Evolutionary conservation across 2,329 filamentous ascomycete species (phyloP).

Genomic region (Aspergillus sp.): DNA sequence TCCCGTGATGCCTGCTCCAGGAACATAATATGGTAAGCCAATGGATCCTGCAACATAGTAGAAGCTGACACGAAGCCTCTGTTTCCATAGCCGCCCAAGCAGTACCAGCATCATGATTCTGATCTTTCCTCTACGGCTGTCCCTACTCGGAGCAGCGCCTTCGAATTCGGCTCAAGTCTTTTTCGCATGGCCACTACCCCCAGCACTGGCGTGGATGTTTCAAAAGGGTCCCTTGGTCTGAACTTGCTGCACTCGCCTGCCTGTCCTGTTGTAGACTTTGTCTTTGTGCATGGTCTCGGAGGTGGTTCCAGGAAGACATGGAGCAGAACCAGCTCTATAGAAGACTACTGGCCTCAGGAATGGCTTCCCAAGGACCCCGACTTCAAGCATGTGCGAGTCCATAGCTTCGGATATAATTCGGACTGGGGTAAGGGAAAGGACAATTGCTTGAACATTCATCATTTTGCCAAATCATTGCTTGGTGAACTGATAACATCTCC

Average conservation of each 20-base stretch:
- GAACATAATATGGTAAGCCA: background rate
- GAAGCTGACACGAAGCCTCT: background rate
- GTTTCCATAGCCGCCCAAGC: background rate
- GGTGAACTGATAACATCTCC: slow-evolving; percentile 9
- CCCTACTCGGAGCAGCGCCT: background rate
- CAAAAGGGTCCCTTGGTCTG: slow-evolving; percentile 5
- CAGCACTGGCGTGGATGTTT: background rate
- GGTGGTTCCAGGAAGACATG: slow-evolving; percentile 26
- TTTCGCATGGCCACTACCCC: background rate
- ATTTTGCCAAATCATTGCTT: slow-evolving; percentile 21
- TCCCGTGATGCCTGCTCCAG: too few relatives aligned
- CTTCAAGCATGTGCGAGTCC: slow-evolving; percentile 13
- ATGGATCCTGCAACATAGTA: background rate
- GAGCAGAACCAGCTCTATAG: slow-evolving; percentile 22
- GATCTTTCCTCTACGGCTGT: background rate
- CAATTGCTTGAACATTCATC: slow-evolving; percentile 5
- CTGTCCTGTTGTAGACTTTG: slow-evolving; percentile 11
- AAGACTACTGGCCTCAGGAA: slow-evolving; percentile 32
- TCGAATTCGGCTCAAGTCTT: background rate
- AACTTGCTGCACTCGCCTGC: slow-evolving; percentile 7
- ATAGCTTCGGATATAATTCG: slow-evolving; percentile 20
- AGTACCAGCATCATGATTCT: background rate
- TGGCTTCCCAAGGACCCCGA: slow-evolving; percentile 28
- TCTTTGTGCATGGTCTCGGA: slow-evolving; percentile 21
- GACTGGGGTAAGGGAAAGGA: slow-evolving; percentile 3